Percentiles rank a stretch among this genome's conserved stretches.
Evolutionary conservation across 768 basidiomycete genomes (phyloP).

Genomic region (Imleria badia): DNA sequence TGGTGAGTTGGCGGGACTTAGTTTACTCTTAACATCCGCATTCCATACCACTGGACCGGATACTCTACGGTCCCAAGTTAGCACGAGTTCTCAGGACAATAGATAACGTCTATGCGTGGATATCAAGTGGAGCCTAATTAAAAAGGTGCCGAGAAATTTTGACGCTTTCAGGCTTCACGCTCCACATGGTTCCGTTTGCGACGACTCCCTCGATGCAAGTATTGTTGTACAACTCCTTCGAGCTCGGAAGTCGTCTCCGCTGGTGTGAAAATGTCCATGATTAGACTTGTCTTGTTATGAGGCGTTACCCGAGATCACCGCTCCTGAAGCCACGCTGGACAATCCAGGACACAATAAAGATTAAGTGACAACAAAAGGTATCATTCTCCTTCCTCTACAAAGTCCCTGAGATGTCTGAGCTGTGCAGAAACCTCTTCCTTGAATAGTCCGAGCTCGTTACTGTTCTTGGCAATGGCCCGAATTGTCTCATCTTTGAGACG

Average conservation of each 20-base stretch:
- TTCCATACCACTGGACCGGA: neutral
- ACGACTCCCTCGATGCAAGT: neutral
- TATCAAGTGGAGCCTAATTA: neutral
- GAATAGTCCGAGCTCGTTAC: constrained; percentile 79
- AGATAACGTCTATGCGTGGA: neutral
- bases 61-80: neutral
- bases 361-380: constrained; percentile 2
- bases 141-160: neutral
- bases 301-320: neutral
- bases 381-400: constrained; percentile 54
- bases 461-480: constrained; percentile 79
- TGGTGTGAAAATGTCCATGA: constrained; percentile 3
- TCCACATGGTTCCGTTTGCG: neutral
- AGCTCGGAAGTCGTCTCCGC: neutral
- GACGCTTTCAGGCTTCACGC: neutral
- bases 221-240: neutral
- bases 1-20: neutral
- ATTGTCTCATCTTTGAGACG: constrained; percentile 78
- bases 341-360: neutral
- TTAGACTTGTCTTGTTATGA: neutral
- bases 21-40: neutral
- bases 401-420: constrained; percentile 64
- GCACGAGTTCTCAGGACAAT: neutral
- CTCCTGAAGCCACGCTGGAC: neutral
- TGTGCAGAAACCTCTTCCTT: constrained; percentile 76